phyloP scores from a whole-genome alignment of 176 grass and related monocot species.

The Triticum dicoccoides region DNA sequence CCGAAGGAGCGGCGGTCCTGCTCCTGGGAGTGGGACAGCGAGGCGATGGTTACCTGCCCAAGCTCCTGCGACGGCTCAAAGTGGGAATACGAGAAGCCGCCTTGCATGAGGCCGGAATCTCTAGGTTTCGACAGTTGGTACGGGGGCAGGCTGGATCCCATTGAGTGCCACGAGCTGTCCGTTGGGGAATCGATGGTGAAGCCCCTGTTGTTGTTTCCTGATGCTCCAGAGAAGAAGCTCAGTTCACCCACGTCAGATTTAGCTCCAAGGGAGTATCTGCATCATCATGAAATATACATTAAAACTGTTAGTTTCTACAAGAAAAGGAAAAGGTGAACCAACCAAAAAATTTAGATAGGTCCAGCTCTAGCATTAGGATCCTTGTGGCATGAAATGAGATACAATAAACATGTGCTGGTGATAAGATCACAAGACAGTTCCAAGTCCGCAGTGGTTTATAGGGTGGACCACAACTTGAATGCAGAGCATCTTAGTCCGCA shows the following conservation, averaged over 20 bases:
- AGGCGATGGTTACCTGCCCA: slow-evolving; percentile 73
- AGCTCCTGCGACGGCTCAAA: slow-evolving; percentile 61
- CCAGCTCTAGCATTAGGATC: background rate
- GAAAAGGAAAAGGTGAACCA: background rate
- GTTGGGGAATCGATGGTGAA: slow-evolving; percentile 50
- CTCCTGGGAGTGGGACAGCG: slow-evolving; percentile 59
- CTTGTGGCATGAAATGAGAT: background rate
- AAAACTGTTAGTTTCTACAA: background rate
- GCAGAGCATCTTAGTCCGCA: background rate
- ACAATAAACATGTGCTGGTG: background rate
- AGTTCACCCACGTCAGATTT: slow-evolving; percentile 60
- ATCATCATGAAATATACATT: background rate
- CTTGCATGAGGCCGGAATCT: slow-evolving; percentile 40
- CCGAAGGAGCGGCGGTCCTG: slow-evolving; percentile 53
- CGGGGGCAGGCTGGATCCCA: slow-evolving; percentile 41
- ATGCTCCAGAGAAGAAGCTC: slow-evolving; percentile 78
- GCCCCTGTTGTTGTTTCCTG: slow-evolving; percentile 56
- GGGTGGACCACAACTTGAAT: background rate
- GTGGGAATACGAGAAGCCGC: slow-evolving; percentile 53
- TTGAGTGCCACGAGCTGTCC: slow-evolving; percentile 59
- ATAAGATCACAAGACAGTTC: background rate
- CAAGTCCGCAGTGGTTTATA: background rate
- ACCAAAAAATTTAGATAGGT: background rate
- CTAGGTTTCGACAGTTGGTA: slow-evolving; percentile 51
- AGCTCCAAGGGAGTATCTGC: slow-evolving; percentile 63